phyloP scores from a whole-genome alignment of 306 rosid genomes.

The Adenanthera pavonina region DNA sequence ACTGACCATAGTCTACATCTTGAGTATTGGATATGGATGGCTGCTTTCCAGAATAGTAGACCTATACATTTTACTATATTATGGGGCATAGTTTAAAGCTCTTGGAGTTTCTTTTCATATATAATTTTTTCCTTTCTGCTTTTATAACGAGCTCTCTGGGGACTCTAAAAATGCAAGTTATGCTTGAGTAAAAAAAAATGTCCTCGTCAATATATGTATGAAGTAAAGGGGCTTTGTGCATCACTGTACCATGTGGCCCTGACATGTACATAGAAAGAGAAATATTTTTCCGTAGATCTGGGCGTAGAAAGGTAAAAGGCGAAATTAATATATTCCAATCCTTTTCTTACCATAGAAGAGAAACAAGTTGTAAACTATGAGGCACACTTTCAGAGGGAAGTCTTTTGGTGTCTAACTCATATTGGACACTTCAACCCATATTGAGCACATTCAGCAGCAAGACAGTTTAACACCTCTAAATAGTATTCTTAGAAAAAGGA shows the following conservation, averaged over 20 bases:
- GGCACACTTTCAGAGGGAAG: background rate
- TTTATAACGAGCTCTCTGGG: background rate
- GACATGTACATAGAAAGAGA: no score
- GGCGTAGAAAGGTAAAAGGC: no score
- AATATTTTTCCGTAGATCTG: no score
- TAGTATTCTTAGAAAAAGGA: background rate
- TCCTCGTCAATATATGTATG: background rate
- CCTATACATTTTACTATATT: background rate
- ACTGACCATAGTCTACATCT: slow-evolving; percentile 6
- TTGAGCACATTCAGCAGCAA: background rate
- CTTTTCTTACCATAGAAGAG: background rate
- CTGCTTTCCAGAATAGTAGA: background rate
- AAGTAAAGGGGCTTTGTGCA: background rate
- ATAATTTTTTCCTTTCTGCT: background rate
- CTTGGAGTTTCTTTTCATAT: background rate
- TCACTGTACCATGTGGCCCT: background rate
- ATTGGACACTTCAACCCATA: background rate
- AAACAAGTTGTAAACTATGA: no score
- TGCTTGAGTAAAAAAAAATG: background rate
- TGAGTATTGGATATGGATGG: background rate
- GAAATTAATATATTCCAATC: background rate
- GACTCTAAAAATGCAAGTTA: background rate
- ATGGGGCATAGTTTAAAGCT: background rate
- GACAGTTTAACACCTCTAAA: background rate
- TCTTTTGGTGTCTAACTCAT: background rate